phyloP scores from a whole-genome alignment of 345 rosid genomes.

The Combretum micranthum region DNA sequence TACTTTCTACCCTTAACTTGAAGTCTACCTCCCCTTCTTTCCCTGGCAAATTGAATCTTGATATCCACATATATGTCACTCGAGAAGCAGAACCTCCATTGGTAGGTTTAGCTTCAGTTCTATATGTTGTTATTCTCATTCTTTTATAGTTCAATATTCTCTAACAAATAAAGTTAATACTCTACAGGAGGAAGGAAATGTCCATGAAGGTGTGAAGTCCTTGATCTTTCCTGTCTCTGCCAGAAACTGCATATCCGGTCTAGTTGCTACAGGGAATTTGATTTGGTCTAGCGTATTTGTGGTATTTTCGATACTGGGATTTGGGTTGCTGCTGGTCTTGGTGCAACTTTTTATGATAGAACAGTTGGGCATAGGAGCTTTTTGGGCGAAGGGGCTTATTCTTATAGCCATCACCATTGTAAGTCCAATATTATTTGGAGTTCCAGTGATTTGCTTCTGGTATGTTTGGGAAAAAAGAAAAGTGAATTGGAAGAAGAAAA shows the following conservation, averaged over 20 bases:
- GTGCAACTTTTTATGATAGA: conserved; percentile 48
- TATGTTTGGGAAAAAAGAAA: conserved; percentile 45
- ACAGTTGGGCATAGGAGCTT: conserved; percentile 35
- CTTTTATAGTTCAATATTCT: too few relatives aligned
- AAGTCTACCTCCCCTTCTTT: conserved; percentile 53
- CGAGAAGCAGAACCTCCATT: conserved; percentile 60
- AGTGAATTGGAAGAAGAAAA: conserved; percentile 11
- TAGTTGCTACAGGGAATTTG: conserved; percentile 72
- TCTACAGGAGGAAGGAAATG: conserved; percentile 71
- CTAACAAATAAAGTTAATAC: not conserved
- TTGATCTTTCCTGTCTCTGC: conserved; percentile 25
- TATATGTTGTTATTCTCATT: not conserved
- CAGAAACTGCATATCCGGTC: conserved; percentile 47
- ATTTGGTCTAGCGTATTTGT: conserved; percentile 72
- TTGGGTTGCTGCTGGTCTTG: conserved; percentile 31
- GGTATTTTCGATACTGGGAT: conserved; percentile 48
- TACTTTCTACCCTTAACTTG: conserved; percentile 50
- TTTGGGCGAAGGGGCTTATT: conserved; percentile 88
- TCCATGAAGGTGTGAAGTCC: conserved; percentile 16
- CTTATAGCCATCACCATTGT: conserved; percentile 54
- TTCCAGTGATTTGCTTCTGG: conserved; percentile 67
- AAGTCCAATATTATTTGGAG: conserved; percentile 59
- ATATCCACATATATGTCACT: conserved; percentile 55
- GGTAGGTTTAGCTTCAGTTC: conserved; percentile 25
- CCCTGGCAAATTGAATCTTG: conserved; percentile 45